A percentile compares a stretch with the other conserved stretches of the same genome.
phyloP scores from a whole-genome alignment of 164 flowering plant genomes.

The Malania oleifera region DNA sequence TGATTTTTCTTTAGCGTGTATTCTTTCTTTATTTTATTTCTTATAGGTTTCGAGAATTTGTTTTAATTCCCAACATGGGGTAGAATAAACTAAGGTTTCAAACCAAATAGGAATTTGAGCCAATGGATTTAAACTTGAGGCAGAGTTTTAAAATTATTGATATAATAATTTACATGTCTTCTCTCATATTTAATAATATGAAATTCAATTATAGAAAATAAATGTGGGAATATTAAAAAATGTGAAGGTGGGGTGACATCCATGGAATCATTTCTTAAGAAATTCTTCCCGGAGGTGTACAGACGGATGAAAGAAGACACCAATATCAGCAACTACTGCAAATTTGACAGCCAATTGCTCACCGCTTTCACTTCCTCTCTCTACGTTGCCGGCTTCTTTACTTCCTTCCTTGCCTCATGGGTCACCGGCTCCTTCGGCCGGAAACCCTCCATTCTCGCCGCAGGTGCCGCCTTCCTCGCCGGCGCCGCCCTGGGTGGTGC shows the following conservation, averaged over 20 bases:
- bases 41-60: too few species aligned
- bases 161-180: too few species aligned
- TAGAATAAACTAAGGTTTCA: too few species aligned
- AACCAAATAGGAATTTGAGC: too few species aligned
- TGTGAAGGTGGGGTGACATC: constrained; percentile 75
- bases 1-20: too few species aligned
- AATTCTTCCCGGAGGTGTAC: constrained; percentile 62
- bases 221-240: too few species aligned
- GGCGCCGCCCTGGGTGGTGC: constrained; percentile 58
- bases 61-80: too few species aligned
- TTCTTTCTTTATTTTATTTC: too few species aligned
- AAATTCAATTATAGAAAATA: too few species aligned
- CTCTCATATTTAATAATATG: too few species aligned
- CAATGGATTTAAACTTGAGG: too few species aligned
- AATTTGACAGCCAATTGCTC: constrained; percentile 50
- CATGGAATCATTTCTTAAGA: constrained; percentile 59
- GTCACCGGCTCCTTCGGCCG: constrained; percentile 55
- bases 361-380: constrained; percentile 69
- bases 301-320: constrained; percentile 39
- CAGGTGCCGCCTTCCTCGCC: constrained; percentile 50
- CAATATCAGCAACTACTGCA: constrained; percentile 58
- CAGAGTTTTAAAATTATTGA: too few species aligned
- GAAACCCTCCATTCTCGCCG: constrained; percentile 41
- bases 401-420: constrained; percentile 43
- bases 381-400: constrained; percentile 52